A percentile compares a stretch with the other conserved stretches of the same genome.
phyloP scores from a whole-genome alignment of 495 filamentous ascomycete genomes.

The Bacidia gigantensis region DNA sequence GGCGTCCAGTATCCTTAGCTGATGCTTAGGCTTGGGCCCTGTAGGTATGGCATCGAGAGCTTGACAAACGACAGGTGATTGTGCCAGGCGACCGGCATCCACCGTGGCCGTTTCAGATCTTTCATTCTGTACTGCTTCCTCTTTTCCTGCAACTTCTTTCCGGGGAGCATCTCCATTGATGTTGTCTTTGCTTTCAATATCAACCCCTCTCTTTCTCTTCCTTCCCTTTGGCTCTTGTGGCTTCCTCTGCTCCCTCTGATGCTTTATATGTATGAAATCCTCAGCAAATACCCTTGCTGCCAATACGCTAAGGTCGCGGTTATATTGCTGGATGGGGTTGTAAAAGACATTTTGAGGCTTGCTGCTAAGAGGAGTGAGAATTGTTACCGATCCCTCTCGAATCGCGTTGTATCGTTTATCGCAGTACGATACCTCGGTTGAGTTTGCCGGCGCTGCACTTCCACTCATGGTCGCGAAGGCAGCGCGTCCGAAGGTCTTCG shows the following conservation, averaged over 20 bases:
- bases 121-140: background rate
- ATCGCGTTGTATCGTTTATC: slow-evolving; percentile 47
- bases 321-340: slow-evolving; percentile 98
- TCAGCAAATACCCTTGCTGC: slow-evolving; percentile 77
- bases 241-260: slow-evolving; percentile 16
- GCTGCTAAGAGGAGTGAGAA: slow-evolving; percentile 40
- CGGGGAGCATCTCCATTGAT: background rate
- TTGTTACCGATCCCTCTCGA: slow-evolving; percentile 54
- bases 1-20: slow-evolving; percentile 81
- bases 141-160: background rate
- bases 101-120: background rate
- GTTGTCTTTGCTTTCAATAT: slow-evolving; percentile 7
- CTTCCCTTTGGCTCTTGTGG: slow-evolving; percentile 18
- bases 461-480: slow-evolving; percentile 3
- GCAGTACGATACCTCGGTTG: slow-evolving; percentile 20
- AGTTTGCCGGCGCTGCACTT: background rate
- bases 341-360: slow-evolving; percentile 81
- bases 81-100: background rate
- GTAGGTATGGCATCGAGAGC: background rate
- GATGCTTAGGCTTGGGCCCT: slow-evolving; percentile 1
- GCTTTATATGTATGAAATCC: slow-evolving; percentile 34
- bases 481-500: too few species aligned
- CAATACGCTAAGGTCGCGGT: slow-evolving; percentile 84
- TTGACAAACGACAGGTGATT: too few species aligned
- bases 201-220: slow-evolving; percentile 18